Evolutionary conservation across 768 basidiomycete genomes (phyloP).

Genomic region (Suillus decipiens): DNA sequence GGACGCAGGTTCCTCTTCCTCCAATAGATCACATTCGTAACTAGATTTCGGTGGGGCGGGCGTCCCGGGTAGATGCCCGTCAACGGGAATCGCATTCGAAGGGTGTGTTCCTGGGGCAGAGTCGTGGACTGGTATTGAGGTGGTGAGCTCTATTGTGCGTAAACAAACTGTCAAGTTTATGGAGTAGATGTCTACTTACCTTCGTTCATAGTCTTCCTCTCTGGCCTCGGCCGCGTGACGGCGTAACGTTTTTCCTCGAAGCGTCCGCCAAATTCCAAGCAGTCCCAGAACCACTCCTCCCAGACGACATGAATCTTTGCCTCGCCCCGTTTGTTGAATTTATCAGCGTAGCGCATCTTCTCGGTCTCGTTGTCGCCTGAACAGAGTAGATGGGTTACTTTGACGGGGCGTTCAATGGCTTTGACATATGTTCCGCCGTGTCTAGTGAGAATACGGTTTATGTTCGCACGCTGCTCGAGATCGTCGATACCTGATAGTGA

Average conservation of each 20-base stretch:
- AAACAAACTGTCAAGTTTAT: background rate
- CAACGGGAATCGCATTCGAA: conserved; percentile 15
- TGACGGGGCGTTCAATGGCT: conserved; percentile 74
- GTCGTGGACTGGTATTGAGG: conserved; percentile 19
- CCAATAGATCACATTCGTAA: conserved; percentile 28
- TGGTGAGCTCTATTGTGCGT: background rate
- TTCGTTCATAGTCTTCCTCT: conserved; percentile 41
- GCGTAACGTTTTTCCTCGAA: conserved; percentile 66
- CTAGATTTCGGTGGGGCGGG: conserved; percentile 23
- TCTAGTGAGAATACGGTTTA: conserved; percentile 58
- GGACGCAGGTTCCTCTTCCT: conserved; percentile 60
- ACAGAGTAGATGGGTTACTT: conserved; percentile 85
- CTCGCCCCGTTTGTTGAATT: conserved; percentile 69
- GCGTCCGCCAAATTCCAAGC: conserved; percentile 68
- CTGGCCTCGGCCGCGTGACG: conserved; percentile 60
- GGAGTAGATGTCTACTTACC: conserved; percentile 18
- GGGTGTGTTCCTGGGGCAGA: conserved; percentile 18
- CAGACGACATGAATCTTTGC: conserved; percentile 80
- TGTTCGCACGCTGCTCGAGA: conserved; percentile 56
- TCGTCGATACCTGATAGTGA: conserved; percentile 78
- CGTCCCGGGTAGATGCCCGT: conserved; percentile 20
- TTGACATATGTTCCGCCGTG: conserved; percentile 73
- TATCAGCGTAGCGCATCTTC: conserved; percentile 79
- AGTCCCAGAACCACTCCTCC: conserved; percentile 99
- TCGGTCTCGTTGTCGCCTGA: conserved; percentile 64